Conservation (phyloP, 345 rosid species). For the Clausena lansium region DNA sequence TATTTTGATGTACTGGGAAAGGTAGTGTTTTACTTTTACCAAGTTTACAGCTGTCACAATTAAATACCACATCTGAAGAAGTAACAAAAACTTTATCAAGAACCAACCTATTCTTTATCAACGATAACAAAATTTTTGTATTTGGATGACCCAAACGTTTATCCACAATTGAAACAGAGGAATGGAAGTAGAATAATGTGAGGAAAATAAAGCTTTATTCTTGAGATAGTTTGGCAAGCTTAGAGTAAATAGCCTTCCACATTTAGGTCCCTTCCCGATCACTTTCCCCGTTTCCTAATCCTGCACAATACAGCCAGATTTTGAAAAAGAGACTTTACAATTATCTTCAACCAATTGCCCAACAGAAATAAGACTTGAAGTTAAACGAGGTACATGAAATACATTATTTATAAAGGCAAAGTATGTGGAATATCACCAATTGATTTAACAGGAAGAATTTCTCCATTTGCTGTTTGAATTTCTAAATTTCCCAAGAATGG, state of each 20-base stretch:
- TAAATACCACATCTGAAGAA: too few relatives aligned
- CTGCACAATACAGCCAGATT: neutral
- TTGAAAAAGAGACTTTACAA: slow-evolving; percentile 1
- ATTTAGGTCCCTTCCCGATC: slow-evolving; percentile 9
- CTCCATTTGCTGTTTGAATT: slow-evolving; percentile 4
- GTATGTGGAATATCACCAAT: neutral
- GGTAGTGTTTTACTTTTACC: too few relatives aligned
- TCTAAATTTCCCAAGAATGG: too few relatives aligned
- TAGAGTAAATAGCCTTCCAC: slow-evolving; percentile 3
- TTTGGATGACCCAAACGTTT: neutral
- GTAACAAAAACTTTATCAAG: too few relatives aligned
- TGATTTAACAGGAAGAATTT: neutral
- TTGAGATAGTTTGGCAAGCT: neutral
- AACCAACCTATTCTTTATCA: too few relatives aligned
- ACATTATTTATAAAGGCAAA: neutral
- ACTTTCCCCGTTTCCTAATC: slow-evolving; percentile 6
- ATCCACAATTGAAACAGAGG: neutral
- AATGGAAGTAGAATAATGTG: neutral
- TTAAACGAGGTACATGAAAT: neutral
- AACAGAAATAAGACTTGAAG: neutral
- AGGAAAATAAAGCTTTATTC: too few relatives aligned
- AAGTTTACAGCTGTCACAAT: too few relatives aligned
- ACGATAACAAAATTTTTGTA: too few relatives aligned
- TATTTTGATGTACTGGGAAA: too few relatives aligned
- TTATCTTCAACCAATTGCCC: slow-evolving; percentile 6